Evolutionary conservation across 225 moss, liverwort and hornwort species (phyloP).

Genomic region (Pseudoscleropodium purum): DNA sequence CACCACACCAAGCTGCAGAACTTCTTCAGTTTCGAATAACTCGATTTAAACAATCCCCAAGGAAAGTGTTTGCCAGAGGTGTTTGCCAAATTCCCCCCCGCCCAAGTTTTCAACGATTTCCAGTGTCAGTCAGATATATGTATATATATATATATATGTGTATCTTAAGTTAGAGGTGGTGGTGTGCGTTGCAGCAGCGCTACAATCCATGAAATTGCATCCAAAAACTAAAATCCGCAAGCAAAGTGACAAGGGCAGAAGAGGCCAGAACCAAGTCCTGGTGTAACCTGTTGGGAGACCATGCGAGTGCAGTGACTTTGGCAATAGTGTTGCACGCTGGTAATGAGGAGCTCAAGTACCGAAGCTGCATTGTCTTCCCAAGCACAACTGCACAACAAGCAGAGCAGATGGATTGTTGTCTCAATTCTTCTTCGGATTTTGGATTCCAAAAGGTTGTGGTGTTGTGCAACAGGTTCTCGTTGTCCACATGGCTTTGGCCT

Average conservation of each 20-base stretch:
- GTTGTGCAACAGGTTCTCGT: not conserved
- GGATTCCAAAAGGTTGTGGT: not conserved
- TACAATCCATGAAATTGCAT: not conserved
- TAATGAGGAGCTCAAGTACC: slow-evolving; percentile 55
- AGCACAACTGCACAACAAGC: not conserved
- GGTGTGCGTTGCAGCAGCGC: not conserved
- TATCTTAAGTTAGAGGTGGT: not conserved
- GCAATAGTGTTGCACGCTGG: slow-evolving; percentile 59
- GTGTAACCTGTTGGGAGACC: slow-evolving; percentile 81
- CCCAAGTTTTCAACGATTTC: not conserved
- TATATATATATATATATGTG: too few species aligned
- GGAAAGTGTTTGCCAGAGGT: too few species aligned
- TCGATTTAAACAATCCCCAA: too few species aligned
- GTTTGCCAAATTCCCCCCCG: not conserved
- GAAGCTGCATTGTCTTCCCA: slow-evolving; percentile 47
- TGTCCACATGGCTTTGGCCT: not conserved
- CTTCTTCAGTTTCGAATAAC: not conserved
- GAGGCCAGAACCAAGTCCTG: too few species aligned
- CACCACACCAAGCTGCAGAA: not conserved
- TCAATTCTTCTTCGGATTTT: not conserved
- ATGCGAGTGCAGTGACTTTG: slow-evolving; percentile 87
- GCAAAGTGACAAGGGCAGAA: not conserved
- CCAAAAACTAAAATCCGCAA: not conserved
- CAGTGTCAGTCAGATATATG: too few species aligned
- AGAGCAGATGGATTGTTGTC: not conserved